These are phyloP conservation scores for Pythium plurisporium DNA, from an alignment of 352 stramenopile species.

Conservation along the genomic window DNA sequence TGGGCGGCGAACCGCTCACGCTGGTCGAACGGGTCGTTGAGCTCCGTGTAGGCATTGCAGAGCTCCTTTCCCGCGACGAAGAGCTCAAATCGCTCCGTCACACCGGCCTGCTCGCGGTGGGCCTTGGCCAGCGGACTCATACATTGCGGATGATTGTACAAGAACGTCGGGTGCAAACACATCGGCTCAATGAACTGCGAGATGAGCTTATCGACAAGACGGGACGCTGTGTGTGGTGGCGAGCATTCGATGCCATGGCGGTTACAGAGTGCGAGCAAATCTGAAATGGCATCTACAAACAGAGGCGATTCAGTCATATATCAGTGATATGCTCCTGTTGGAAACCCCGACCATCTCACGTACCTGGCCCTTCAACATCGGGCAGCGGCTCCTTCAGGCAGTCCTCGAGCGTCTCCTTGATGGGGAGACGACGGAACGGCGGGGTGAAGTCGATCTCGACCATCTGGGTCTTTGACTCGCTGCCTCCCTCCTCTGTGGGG, in stretches of 20 bases:
- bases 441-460: conserved; percentile 98
- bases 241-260: conserved; percentile 89
- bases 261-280: conserved; percentile 84
- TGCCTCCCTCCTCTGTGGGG: no score
- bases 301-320: neutral
- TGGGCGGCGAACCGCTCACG: conserved; percentile 95
- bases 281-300: conserved; percentile 42
- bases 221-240: conserved; percentile 91
- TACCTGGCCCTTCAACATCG: conserved; percentile 59
- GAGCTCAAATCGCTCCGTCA: conserved; percentile 98
- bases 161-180: conserved; percentile 95
- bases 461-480: no score
- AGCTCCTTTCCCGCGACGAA: conserved; percentile 96
- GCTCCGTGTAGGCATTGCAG: conserved; percentile 98
- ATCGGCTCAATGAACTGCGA: conserved; percentile 95
- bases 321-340: no score
- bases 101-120: conserved; percentile 88
- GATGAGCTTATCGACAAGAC: conserved; percentile 97
- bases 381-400: conserved; percentile 68
- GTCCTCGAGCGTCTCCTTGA: conserved; percentile 95
- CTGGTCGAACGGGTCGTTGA: conserved; percentile 98
- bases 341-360: neutral
- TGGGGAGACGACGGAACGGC: conserved; percentile 96
- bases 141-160: conserved; percentile 97
- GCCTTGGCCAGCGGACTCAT: conserved; percentile 96